Evolutionary conservation across 2,329 filamentous ascomycete species (phyloP), one percentile per base, ranked within the genome.

Genomic region (Alternaria sp.): DNA sequence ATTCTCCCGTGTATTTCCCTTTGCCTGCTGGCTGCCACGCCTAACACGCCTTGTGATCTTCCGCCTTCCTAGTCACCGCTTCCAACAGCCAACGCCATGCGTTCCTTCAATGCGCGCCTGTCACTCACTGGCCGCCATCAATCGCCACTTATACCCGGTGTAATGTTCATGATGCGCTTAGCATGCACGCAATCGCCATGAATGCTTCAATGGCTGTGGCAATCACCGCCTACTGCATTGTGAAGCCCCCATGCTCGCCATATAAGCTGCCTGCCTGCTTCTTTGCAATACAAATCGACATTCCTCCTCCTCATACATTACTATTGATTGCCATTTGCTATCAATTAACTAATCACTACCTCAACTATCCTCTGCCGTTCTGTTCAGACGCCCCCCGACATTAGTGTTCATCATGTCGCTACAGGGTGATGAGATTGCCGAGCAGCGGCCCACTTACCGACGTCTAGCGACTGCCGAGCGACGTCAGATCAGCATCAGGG

Each of bases 121-220:
- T 44, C 23, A 56, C 44, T 56, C 32, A 47, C 50, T 25, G 45
- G 45, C 19, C 59, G 32, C 52, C 57, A 43, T 58, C 54, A 54
- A 40, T 64, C 56, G 60, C 63, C 60, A 59, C 54, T 58, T 36
- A 50, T 54, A 47, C 56, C 36, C 56, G 47, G 23, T n/a, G 57
- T 64, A n/a, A 64, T 57, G 59, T 63, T 30, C 40, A 19, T 36
- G 51, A 57, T 49, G 59, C 46, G 19, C 17, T 45, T 19, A 57
- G 52, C 52, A 54, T 56, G 49, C 51, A 47, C 23, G 59, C 60
- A 67, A 57, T 66, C 61, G 30, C 25, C 43, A 32, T 59, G 50
- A n/a, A 54, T 47, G 43, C 47, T 51, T 64, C 57, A 61, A 45
- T 63, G 26, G 12, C 51, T 13, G 40, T 49, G 21, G 45, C 44